Percentiles rank a stretch among this genome's conserved stretches.
Conservation (phyloP, 2,329 filamentous ascomycete genomes). For the Iodosphaeria phyllophila region DNA sequence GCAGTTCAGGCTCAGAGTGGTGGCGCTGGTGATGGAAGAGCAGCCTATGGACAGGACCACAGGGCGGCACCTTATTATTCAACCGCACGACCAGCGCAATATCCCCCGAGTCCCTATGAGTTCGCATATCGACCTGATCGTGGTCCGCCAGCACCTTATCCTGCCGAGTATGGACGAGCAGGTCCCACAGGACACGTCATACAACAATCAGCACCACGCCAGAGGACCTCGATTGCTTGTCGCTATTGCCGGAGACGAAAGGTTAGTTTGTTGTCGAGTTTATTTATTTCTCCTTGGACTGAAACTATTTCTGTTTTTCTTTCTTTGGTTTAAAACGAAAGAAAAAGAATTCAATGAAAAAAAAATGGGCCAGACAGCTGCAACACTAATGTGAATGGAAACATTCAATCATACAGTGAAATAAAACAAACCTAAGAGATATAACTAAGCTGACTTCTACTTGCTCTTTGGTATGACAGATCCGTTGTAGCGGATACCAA, state of each 20-base stretch:
- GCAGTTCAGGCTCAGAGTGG: slow-evolving; percentile 17
- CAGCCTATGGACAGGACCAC: slow-evolving; percentile 19
- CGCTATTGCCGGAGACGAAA: slow-evolving; percentile 43
- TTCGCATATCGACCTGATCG: slow-evolving; percentile 16
- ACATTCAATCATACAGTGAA: too few species aligned
- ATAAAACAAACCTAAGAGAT: too few species aligned
- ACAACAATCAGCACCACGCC: slow-evolving; percentile 33
- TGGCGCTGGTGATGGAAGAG: slow-evolving; percentile 11
- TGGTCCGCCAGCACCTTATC: slow-evolving; percentile 10
- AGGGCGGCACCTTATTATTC: slow-evolving; percentile 12
- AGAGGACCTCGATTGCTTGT: slow-evolving; percentile 40
- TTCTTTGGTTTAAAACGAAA: too few species aligned
- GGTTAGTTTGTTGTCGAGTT: too few species aligned
- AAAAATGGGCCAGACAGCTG: too few species aligned
- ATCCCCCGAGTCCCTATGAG: slow-evolving; percentile 8
- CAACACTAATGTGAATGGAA: too few species aligned
- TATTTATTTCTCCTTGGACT: too few species aligned
- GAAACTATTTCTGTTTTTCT: too few species aligned
- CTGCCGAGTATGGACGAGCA: slow-evolving; percentile 12
- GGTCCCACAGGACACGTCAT: slow-evolving; percentile 18
- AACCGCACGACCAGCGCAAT: slow-evolving; percentile 6
- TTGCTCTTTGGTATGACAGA: slow-evolving; percentile 17
- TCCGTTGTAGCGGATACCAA: slow-evolving; percentile 41
- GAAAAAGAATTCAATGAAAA: too few species aligned
- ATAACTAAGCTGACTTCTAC: too few species aligned